phyloP scores from a whole-genome alignment of 179 eudicot genomes.

The Gypsophila paniculata region DNA sequence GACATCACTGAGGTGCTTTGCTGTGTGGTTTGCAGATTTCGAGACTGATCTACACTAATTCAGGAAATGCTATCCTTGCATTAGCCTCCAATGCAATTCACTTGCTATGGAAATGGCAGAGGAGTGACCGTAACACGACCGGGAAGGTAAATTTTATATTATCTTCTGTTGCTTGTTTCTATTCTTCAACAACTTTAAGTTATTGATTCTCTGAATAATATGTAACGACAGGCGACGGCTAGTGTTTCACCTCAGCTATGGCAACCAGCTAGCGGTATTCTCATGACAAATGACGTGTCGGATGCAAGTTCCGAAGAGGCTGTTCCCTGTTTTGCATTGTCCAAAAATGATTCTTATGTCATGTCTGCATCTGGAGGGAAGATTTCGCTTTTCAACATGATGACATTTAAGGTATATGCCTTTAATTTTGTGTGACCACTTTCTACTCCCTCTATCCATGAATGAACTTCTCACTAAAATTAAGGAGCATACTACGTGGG shows the following conservation, averaged over 20 bases:
- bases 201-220: background rate
- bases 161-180: conserved; percentile 10
- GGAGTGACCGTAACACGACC: conserved; percentile 65
- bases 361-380: conserved; percentile 98
- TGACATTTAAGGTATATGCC: conserved; percentile 70
- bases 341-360: conserved; percentile 94
- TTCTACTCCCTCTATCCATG: no score
- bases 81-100: conserved; percentile 86
- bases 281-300: conserved; percentile 79
- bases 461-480: no score
- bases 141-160: conserved; percentile 59
- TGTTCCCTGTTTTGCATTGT: conserved; percentile 88
- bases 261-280: conserved; percentile 88
- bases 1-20: conserved; percentile 2
- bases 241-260: conserved; percentile 73
- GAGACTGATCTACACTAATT: conserved; percentile 85
- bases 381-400: conserved; percentile 89
- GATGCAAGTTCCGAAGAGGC: conserved; percentile 77
- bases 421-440: background rate
- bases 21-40: conserved; percentile 50
- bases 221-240: conserved; percentile 58
- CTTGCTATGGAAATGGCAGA: conserved; percentile 92
- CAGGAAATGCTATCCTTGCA: conserved; percentile 84
- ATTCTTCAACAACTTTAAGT: background rate
- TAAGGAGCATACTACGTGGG: no score